A percentile compares a stretch with the other conserved stretches of the same genome.
Conservation (phyloP, 495 filamentous ascomycete species). For the Cercophora scortea region DNA sequence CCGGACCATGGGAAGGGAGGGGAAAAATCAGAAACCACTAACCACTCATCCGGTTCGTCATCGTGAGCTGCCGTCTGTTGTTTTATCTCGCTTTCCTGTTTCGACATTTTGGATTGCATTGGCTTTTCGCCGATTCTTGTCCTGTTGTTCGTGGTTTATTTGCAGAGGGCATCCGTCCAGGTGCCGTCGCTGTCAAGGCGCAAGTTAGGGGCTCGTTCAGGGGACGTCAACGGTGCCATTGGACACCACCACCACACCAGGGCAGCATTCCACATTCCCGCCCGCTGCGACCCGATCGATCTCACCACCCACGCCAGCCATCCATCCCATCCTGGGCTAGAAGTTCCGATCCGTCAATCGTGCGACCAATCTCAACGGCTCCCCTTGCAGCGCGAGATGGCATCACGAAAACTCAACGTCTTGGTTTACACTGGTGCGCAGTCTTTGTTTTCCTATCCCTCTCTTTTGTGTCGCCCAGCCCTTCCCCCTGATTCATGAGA, state of each 20-base stretch:
- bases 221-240: too few relatives aligned
- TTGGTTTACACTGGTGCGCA: slow-evolving; percentile 72
- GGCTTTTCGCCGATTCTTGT: not conserved
- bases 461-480: too few relatives aligned
- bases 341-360: too few relatives aligned
- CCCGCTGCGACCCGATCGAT: too few relatives aligned
- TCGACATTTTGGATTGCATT: slow-evolving; percentile 38
- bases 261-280: too few relatives aligned
- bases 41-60: slow-evolving; percentile 96
- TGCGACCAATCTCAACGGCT: not conserved
- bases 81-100: slow-evolving; percentile 35
- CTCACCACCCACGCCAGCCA: too few relatives aligned
- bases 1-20: not conserved
- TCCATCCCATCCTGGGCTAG: too few relatives aligned
- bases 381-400: slow-evolving; percentile 36
- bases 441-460: not conserved
- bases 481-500: too few relatives aligned
- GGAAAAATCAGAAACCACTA: slow-evolving; percentile 17
- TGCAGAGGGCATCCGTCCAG: too few relatives aligned
- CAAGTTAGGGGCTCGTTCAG: too few relatives aligned
- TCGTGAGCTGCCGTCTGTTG: slow-evolving; percentile 42
- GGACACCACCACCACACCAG: too few relatives aligned
- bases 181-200: not conserved
- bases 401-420: slow-evolving; percentile 67
- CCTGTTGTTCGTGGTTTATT: not conserved